Evolutionary conservation across 2,329 filamentous ascomycete species (phyloP), one percentile per base, ranked within the genome.

Genomic region (Mycosphaerella arachidis): DNA sequence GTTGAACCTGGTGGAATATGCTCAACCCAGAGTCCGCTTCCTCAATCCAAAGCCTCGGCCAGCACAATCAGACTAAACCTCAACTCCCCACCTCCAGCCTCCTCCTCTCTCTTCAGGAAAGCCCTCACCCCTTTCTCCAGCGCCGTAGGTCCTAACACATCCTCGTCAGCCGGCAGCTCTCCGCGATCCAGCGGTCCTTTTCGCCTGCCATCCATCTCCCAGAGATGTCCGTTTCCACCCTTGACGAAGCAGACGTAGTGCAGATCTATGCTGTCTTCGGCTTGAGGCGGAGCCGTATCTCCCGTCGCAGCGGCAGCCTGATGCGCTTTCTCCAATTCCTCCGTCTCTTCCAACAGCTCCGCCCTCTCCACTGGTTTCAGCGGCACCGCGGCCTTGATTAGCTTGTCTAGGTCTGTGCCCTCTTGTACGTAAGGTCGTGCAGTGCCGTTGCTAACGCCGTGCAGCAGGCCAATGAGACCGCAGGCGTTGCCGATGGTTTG

Each of bases 241-340:
- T 92, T 94, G 55, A 94, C 89, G 75, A 97, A 99, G 71, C 91
- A 94, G 51, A 97, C 93, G 73, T 96, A 97, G 78, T 99, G 94
- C 68, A 97, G 80, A 72, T 97, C 93, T n/a, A 96, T 82, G 67
- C 88, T 84, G 69, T 90, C 89, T n/a, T 86, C 83, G 8, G 91
- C 91, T 56, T 83, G 78, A 0, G 94, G 93, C 1, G 92, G 90
- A 12, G 81, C 73, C 0, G 92, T 96, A 72, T 93, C 91, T 18
- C 93, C 93, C 61, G 82, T 79, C 7, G 82, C 82, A 5, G 93
- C 94, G 13, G 91, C 92, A 61, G 84, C 83, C 51, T 85, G 84
- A 76, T 97, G 92, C 6, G 91, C 92, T 5, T 77, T 80, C 57
- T 95, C 92, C 53, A 97, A 82, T 10, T 83, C 86, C 43, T 85